Percentiles rank a stretch among this genome's conserved stretches.
These are phyloP conservation scores for Exobasidium cylindrosporum DNA, from an alignment of 1,284 basidiomycete species.

Conservation along the genomic window DNA sequence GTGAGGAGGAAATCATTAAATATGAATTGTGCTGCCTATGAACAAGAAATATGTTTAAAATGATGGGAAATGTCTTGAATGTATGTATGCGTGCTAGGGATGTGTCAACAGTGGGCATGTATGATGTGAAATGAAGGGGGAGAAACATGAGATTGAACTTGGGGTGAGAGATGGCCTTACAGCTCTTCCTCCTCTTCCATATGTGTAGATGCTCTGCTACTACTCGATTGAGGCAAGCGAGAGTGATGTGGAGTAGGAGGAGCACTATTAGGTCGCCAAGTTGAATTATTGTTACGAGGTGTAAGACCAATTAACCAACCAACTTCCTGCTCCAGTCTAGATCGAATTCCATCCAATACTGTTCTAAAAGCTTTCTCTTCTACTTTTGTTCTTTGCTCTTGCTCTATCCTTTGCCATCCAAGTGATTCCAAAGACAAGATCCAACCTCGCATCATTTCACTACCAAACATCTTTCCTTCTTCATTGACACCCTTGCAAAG, in stretches of 20 bases:
- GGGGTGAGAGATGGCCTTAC: neutral
- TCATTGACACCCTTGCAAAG: constrained; percentile 42
- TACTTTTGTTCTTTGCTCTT: neutral
- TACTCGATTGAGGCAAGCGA: neutral
- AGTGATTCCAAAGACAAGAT: constrained; percentile 29
- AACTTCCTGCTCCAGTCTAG: constrained; percentile 34
- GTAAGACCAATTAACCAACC: constrained; percentile 34
- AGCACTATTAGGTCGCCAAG: neutral
- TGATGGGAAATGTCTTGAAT: neutral
- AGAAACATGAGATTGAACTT: neutral
- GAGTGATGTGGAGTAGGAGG: neutral
- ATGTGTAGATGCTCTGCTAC: neutral
- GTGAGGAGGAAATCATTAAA: neutral
- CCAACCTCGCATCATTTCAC: constrained; percentile 44
- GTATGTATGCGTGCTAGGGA: no score
- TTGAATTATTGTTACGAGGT: constrained; percentile 8
- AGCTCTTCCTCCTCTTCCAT: constrained; percentile 5
- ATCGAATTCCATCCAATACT: constrained; percentile 33
- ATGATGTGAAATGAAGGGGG: neutral
- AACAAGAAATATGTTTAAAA: neutral
- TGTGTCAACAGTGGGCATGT: no score
- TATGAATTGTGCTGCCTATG: neutral
- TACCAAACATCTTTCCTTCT: constrained; percentile 48
- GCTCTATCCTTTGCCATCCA: neutral
- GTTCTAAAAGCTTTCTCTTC: constrained; percentile 21